These are phyloP conservation scores for Herpetomonas samuelpessoai DNA, from an alignment of 208 protist species.

Conservation along the genomic window DNA sequence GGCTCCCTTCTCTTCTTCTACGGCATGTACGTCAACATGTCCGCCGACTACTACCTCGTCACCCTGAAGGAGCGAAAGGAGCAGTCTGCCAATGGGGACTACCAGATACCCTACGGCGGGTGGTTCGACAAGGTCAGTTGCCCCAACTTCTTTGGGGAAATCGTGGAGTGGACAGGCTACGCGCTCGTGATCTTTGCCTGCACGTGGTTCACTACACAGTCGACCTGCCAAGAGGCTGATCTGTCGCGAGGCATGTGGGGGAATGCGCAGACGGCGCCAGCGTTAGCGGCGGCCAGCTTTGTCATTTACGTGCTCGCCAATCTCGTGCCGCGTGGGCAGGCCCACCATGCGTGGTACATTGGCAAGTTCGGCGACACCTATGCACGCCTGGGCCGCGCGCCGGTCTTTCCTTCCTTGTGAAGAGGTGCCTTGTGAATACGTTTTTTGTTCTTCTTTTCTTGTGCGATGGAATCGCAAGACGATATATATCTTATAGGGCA, in stretches of 20 bases:
- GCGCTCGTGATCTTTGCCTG: conserved; percentile 40
- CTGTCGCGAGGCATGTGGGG: too few species aligned
- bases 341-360: conserved; percentile 72
- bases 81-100: conserved; percentile 7
- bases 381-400: conserved; percentile 23
- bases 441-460: too few species aligned
- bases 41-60: conserved; percentile 54
- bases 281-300: conserved; percentile 57
- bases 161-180: conserved; percentile 77
- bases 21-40: conserved; percentile 51
- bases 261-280: conserved; percentile 11
- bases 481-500: too few species aligned
- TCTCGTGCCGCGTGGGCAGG: conserved; percentile 53
- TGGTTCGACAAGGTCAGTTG: conserved; percentile 75
- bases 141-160: conserved; percentile 77
- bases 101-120: conserved; percentile 54
- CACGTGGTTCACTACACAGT: conserved; percentile 6
- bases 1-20: conserved; percentile 41
- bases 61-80: conserved; percentile 14
- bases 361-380: conserved; percentile 58
- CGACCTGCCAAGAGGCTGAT: too few species aligned
- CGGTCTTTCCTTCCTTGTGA: conserved; percentile 39
- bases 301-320: conserved; percentile 64
- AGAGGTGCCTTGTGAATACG: too few species aligned
- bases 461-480: too few species aligned